Percentiles rank a stretch among this genome's conserved stretches.
phyloP scores from a whole-genome alignment of 179 eudicot species.

The Nepenthes alata region DNA sequence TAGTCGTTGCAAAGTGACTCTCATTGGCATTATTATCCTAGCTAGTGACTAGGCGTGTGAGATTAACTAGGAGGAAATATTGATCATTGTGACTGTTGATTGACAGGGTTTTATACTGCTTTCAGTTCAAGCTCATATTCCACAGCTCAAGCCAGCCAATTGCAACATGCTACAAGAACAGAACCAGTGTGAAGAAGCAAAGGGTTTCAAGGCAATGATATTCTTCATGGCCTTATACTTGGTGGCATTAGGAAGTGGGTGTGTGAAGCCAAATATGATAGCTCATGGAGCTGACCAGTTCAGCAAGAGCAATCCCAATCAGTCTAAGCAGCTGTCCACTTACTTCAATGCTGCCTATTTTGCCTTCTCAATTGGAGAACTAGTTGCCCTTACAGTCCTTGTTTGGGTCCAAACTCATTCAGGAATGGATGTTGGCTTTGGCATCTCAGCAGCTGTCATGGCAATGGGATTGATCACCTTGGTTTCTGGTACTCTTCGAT shows the following conservation, averaged over 20 bases:
- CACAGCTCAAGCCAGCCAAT: conserved; percentile 69
- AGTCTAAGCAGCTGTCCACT: conserved; percentile 59
- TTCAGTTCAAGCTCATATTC: conserved; percentile 83
- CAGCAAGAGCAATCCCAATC: conserved; percentile 24
- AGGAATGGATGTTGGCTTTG: conserved; percentile 93
- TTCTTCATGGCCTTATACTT: conserved; percentile 71
- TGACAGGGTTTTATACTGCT: conserved; percentile 39
- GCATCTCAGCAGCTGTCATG: conserved; percentile 83
- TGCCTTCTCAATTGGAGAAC: conserved; percentile 79
- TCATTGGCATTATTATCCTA: too few species aligned
- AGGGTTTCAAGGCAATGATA: conserved; percentile 51
- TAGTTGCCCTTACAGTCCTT: conserved; percentile 67
- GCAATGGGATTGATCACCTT: conserved; percentile 61
- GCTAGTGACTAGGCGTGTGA: too few species aligned
- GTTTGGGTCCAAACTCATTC: conserved; percentile 93
- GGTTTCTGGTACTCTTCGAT: conserved; percentile 61
- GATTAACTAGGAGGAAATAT: too few species aligned
- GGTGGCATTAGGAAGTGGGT: conserved; percentile 92
- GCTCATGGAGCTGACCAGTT: conserved; percentile 95
- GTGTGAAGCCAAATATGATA: conserved; percentile 90
- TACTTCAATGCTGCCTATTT: conserved; percentile 90
- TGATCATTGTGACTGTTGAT: neutral
- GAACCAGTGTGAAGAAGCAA: conserved; percentile 42
- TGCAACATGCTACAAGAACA: conserved; percentile 51
- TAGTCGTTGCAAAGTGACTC: too few species aligned